Percentiles rank a stretch among this genome's conserved stretches.
Conservation (phyloP, 1,284 basidiomycete genomes). For the Malassezia slooffiae region DNA sequence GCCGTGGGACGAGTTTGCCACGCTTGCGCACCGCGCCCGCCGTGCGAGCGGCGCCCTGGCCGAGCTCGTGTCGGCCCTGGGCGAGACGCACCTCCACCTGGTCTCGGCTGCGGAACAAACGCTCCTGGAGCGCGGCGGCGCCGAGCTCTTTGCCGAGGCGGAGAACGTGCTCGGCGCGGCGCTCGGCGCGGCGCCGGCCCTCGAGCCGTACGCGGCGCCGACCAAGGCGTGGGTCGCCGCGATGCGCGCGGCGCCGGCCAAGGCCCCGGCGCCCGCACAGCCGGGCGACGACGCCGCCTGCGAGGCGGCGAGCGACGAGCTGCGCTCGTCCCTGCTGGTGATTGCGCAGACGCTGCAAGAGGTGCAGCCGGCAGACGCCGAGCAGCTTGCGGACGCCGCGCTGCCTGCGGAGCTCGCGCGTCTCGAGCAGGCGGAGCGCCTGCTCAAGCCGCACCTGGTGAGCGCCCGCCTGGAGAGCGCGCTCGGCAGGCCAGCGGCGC, state of each 20-base stretch:
- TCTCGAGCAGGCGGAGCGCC: conserved; percentile 1
- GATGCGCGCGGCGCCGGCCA: not conserved
- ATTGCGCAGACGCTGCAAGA: conserved; percentile 35
- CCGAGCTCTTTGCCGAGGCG: too few relatives aligned
- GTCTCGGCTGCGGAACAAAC: too few relatives aligned
- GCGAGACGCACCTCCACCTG: too few relatives aligned
- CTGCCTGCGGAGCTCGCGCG: not conserved
- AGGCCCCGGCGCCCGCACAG: not conserved
- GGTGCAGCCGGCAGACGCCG: not conserved
- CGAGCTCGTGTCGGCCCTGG: not conserved
- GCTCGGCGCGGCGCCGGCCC: not conserved
- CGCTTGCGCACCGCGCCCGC: not conserved
- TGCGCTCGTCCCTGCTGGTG: conserved; percentile 37
- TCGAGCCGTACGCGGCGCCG: conserved; percentile 4
- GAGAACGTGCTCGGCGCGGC: not conserved
- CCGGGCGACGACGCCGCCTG: too few relatives aligned
- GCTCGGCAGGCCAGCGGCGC: not conserved
- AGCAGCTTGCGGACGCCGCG: not conserved
- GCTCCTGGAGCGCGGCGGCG: too few relatives aligned
- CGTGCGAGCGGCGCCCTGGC: not conserved
- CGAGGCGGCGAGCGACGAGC: conserved; percentile 8
- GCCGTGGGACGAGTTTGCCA: not conserved
- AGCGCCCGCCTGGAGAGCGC: conserved; percentile 3
- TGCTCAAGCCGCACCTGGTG: conserved; percentile 3
- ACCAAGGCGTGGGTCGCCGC: conserved; percentile 4